Evolutionary conservation across 2,329 filamentous ascomycete genomes (phyloP).

Genomic region (Diaporthe vaccinii): DNA sequence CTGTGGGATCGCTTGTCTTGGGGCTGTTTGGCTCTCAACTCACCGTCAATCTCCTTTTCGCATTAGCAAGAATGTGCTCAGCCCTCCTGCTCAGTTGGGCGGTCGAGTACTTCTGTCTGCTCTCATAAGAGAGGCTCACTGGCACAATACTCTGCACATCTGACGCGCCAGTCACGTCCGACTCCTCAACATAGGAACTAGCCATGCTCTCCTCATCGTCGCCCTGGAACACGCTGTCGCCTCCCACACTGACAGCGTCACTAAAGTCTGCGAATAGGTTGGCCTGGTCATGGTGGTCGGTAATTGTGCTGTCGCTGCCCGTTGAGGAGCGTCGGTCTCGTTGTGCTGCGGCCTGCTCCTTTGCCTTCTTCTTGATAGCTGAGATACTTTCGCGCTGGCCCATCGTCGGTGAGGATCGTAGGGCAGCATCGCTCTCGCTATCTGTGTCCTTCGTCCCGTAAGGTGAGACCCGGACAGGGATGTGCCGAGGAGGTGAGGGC

Average conservation of each 20-base stretch:
- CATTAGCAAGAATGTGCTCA: conserved; percentile 92
- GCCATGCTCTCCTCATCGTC: conserved; percentile 77
- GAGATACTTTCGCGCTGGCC: conserved; percentile 50
- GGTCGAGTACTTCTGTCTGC: conserved; percentile 77
- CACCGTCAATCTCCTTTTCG: conserved; percentile 89
- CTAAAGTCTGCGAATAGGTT: conserved; percentile 71
- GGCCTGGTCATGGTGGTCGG: conserved; percentile 59
- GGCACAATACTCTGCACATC: neutral
- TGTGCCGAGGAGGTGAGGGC: conserved; percentile 51
- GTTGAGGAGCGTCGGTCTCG: conserved; percentile 68
- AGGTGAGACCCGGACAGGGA: conserved; percentile 43
- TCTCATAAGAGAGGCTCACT: conserved; percentile 44
- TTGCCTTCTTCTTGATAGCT: conserved; percentile 60
- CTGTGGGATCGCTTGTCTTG: neutral
- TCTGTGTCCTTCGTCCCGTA: conserved; percentile 46
- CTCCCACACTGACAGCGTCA: conserved; percentile 69
- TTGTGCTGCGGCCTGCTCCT: conserved; percentile 51
- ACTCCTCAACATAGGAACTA: conserved; percentile 66
- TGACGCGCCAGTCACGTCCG: conserved; percentile 40
- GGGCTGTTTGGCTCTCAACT: conserved; percentile 52
- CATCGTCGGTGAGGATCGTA: conserved; percentile 61
- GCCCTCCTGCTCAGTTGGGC: conserved; percentile 84
- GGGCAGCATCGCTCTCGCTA: conserved; percentile 51
- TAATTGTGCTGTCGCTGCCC: conserved; percentile 73
- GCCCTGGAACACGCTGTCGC: conserved; percentile 75